Base-by-base conservation (phyloP, 1,284 basidiomycete genomes). In the Entoloma clypeatum region DNA sequence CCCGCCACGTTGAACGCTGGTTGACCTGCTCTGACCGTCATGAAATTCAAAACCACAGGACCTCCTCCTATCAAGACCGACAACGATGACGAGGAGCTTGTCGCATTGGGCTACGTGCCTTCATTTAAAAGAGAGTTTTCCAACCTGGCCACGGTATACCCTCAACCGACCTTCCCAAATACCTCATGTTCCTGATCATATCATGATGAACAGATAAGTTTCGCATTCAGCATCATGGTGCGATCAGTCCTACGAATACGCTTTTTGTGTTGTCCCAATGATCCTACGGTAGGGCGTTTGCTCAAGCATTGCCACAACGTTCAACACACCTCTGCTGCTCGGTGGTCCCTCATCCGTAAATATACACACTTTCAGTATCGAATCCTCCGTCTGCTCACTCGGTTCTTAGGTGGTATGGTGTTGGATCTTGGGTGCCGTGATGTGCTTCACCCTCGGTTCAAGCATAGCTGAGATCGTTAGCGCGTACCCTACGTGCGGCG, bases 41-140 rank as follows among this genome's bases (percentile, higher is more conserved):
- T 52, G 52, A 34, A 13, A 17, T 41, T 43, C n/a, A 39, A 31
- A 8, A 41, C 46, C 39, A 41, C 44, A 32, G 40, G 43, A 17
- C 50, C 52, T 7, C 48, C 45, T 9, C 26, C 56, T 25, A 49
- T 49, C 19, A 55, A 50, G 28, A 40, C 53, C 25, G 62, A 71
- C 51, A 76, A 78, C 32, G 85, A 88, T 54, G 80, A 87, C 60
- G 71, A 67, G 48, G 75, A 79, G 54, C 71, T 87, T 24, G 68
- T 78, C 39, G 79, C 79, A 10, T 59, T 86, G 58, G 85, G 85
- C 22, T 88, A 88, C 55, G 74, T 75, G 49, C 85, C 85, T 18
- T 84, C 83, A 14, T 91, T 91, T 68, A 81, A 77, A 58, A 72
- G 87, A 41, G 87, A 90, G 67, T 90, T 90, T 55, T 81, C 83